Conservation (phyloP, 176 grass and related monocot species). For the Hyparrhenia diplandra region DNA sequence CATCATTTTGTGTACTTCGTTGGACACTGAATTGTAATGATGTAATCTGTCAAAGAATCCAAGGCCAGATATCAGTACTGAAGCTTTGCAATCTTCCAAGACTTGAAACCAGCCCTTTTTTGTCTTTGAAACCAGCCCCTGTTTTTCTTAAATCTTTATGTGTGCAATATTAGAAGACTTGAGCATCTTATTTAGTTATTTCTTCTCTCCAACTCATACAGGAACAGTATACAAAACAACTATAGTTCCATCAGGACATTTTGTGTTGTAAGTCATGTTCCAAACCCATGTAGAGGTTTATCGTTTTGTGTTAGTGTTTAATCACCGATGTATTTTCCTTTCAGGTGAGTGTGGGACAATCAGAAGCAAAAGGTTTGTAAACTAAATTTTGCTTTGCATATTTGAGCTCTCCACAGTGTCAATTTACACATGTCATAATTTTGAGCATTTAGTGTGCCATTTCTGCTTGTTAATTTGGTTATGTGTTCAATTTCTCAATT, state of each 20-base stretch:
- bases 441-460: background rate
- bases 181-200: background rate
- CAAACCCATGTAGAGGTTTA: constrained; percentile 4
- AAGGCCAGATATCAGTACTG: background rate
- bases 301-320: constrained; percentile 16
- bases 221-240: constrained; percentile 94
- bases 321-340: constrained; percentile 1
- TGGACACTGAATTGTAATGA: background rate
- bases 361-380: constrained; percentile 93
- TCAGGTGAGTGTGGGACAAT: constrained; percentile 94
- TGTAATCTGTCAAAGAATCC: background rate
- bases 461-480: background rate
- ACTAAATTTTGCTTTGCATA: constrained; percentile 1
- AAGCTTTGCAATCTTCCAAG: background rate
- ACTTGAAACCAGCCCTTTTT: constrained; percentile 6
- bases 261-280: constrained; percentile 71
- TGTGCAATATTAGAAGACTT: constrained; percentile 5
- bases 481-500: constrained; percentile 14
- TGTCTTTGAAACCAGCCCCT: no score
- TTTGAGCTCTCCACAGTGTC: constrained; percentile 31
- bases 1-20: background rate
- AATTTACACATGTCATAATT: background rate
- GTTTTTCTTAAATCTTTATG: background rate
- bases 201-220: constrained; percentile 39
- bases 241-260: constrained; percentile 95